These are phyloP conservation scores for Sequoia sempervirens DNA, from an alignment of 75 land plant genomes.

Conservation along the genomic window DNA sequence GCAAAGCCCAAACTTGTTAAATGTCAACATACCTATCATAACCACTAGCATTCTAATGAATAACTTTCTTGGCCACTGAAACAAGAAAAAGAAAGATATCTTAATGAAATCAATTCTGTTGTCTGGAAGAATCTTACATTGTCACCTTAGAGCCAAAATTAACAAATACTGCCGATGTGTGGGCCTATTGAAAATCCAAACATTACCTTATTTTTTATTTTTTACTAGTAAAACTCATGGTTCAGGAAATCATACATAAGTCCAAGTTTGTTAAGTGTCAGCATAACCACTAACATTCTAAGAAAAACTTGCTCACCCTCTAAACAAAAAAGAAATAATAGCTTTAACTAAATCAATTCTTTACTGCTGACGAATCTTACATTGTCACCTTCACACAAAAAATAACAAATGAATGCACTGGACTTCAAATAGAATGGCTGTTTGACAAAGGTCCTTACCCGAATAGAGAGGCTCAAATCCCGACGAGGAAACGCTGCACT, in stretches of 20 bases:
- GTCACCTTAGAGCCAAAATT: too few species aligned
- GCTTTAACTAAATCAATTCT: not conserved
- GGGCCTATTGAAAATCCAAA: not conserved
- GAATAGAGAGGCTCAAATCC: conserved; percentile 26
- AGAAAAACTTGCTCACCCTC: not conserved
- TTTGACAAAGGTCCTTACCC: conserved; percentile 18
- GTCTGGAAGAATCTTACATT: too few species aligned
- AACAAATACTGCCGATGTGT: not conserved
- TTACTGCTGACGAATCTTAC: too few species aligned
- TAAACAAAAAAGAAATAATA: not conserved
- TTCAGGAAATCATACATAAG: not conserved
- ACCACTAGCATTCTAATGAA: not conserved
- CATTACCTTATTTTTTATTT: not conserved
- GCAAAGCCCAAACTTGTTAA: not conserved
- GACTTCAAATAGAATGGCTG: not conserved
- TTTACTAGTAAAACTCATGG: not conserved
- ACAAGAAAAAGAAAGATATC: too few species aligned
- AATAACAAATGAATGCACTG: not conserved
- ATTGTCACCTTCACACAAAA: not conserved
- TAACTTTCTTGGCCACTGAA: not conserved
- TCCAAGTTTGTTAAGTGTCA: not conserved
- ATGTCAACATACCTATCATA: not conserved
- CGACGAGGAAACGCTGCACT: conserved; percentile 45
- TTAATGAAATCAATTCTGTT: too few species aligned
- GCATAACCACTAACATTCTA: not conserved